Base-by-base conservation (phyloP, 768 basidiomycete genomes). In the Mycena indigotica region DNA sequence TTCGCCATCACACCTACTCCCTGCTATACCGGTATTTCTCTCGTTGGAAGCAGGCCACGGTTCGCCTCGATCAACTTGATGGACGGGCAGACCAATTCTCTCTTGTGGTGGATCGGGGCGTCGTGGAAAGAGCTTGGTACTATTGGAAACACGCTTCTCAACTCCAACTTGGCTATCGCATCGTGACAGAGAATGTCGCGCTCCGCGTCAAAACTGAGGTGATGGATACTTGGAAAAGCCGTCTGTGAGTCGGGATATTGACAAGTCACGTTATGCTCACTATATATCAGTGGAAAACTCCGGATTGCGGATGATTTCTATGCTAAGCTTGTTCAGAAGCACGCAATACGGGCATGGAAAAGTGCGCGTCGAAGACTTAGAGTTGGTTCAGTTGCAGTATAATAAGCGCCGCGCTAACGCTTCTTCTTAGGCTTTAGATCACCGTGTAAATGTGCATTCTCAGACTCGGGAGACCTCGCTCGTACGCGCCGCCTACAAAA, bases 231-330 rank as follows among this genome's bases (percentile, higher is more conserved):
- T 93, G 91, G 91, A 83, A 79, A 60, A 74, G 69, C 40, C 75
- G 77, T 57, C 69, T 77, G 89, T 89, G 64, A 67, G 85, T 73
- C n/a, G n/a, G n/a, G n/a, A n/a, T n/a, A n/a, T n/a, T n/a, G n/a
- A n/a, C n/a, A n/a, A n/a, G 3, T 39, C 12, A 32, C 30, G 29
- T 24, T 49, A 45, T 50, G 19, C 62, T 59, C 4, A 60, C 53
- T 19, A 17, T 19, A 29, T 26, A 19, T 55, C 57, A 89, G 87
- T 56, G 71, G 73, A 50, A 73, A 79, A 28, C 70, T 72, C 45
- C 78, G 71, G 56, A 66, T 52, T 21, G 84, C 85, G 6, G 74
- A 75, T 44, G 71, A 70, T 1, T 78, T 80, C 56, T 68, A 81
- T 62, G 72, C 79, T 45, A 53, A 64, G 25, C 51, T 72, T 40